A percentile compares a stretch with the other conserved stretches of the same genome.
These are phyloP conservation scores for Lasiodiplodia hormozganensis DNA, from an alignment of 2,329 filamentous ascomycete species.

Conservation along the genomic window DNA sequence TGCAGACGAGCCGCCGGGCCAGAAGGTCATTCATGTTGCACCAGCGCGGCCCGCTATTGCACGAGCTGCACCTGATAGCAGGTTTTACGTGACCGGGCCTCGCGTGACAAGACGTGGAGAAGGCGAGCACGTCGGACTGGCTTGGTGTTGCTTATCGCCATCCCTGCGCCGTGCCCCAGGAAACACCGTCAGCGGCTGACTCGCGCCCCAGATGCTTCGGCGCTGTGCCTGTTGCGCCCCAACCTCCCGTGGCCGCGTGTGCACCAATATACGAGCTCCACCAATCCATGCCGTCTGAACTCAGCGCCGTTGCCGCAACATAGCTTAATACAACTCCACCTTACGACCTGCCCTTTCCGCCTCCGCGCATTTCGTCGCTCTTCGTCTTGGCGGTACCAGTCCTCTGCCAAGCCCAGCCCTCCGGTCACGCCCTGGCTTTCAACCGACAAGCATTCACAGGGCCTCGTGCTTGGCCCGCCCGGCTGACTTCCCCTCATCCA, in stretches of 20 bases:
- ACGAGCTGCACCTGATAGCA: constrained; percentile 11
- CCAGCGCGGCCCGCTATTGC: background rate
- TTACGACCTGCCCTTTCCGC: constrained; percentile 27
- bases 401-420: background rate
- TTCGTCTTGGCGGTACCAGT: constrained; percentile 15
- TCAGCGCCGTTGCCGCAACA: constrained; percentile 3
- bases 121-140: constrained; percentile 2
- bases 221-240: constrained; percentile 10
- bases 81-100: constrained; percentile 2
- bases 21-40: background rate
- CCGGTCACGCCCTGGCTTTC: constrained; percentile 5
- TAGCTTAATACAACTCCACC: constrained; percentile 26
- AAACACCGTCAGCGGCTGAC: constrained; percentile 26
- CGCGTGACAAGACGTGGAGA: constrained; percentile 23
- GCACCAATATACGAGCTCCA: constrained; percentile 19
- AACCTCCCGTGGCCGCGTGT: constrained; percentile 21
- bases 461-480: constrained; percentile 24
- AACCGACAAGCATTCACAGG: constrained; percentile 3
- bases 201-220: constrained; percentile 18
- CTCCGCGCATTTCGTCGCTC: background rate
- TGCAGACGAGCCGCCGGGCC: constrained; percentile 11
- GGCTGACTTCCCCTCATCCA: constrained; percentile 17
- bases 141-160: constrained; percentile 28
- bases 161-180: constrained; percentile 5
- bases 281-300: constrained; percentile 15